Evolutionary conservation across 176 grass and related monocot genomes (phyloP), one percentile per base, ranked within the genome.

Genomic region (Aechmea fasciata): DNA sequence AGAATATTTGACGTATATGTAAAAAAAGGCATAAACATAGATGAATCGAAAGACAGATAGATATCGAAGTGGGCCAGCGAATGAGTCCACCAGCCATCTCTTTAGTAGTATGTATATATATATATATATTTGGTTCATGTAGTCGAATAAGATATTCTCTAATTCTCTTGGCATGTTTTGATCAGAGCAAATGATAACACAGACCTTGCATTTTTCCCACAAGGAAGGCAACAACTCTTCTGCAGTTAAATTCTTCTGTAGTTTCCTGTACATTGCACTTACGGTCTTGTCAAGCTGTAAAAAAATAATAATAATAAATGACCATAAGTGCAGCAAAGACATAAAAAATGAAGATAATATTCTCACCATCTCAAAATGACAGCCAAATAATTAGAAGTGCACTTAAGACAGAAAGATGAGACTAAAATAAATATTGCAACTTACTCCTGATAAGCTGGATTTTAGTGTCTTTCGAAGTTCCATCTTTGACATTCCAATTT

Each of bases 141-240:
- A 55, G 28, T 9, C 14, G 2, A 0, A 20, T 17, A 64, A 3
- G 28, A 74, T 24, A 15, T 64, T 54, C 53, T 41, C 33, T 41
- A 41, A 18, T 22, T 66, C 33, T 83, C 19, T 63, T 49, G 20
- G 2, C 1, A 9, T 28, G 24, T 47, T 48, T 62, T 29, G 20
- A 19, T 22, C 52, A 49, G 10, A 13, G 24, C 10, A 51, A 18
- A 53, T 66, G 51, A 63, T 6, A 85, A 50, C 7, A 54, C 48
- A 67, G 51, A 97, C 89, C 93, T 92, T 97, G 86, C 89, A 97
- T 77, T 92, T 90, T 19, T 92, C 93, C 93, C 89, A 97, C 26
- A 97, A 77, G 20, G 89, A 90, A 74, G 93, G 89, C 18, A 97
- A 59, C 69, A 97, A 83, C 73, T 92, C 93, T 73, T 97, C 86